phyloP scores from a whole-genome alignment of 768 basidiomycete species.

The Amanita muscaria region DNA sequence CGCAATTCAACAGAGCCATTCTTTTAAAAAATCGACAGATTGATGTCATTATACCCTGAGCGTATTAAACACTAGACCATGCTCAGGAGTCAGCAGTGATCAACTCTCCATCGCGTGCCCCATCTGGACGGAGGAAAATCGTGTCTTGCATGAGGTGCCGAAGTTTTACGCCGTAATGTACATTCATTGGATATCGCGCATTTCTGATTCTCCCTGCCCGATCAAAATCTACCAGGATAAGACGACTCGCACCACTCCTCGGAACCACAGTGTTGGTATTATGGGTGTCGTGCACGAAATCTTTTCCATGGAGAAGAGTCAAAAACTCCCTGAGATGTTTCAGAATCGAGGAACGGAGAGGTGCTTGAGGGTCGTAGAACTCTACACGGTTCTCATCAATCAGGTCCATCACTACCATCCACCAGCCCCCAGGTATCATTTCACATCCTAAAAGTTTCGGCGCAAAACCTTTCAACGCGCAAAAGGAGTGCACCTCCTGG shows the following conservation, averaged over 20 bases:
- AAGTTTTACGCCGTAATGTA: background rate
- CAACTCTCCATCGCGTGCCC: slow-evolving; percentile 12
- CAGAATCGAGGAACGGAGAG: background rate
- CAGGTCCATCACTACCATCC: background rate
- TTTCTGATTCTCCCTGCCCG: slow-evolving; percentile 18
- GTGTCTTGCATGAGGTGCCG: too few relatives aligned
- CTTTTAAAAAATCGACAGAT: too few relatives aligned
- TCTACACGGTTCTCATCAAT: background rate
- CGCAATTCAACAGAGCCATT: too few relatives aligned
- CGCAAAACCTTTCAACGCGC: too few relatives aligned
- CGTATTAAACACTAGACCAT: too few relatives aligned
- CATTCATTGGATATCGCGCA: slow-evolving; percentile 13
- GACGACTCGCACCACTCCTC: background rate
- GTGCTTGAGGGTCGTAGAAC: too few relatives aligned
- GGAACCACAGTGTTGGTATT: slow-evolving; percentile 18
- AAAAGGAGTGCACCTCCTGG: too few relatives aligned
- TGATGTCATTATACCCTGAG: too few relatives aligned
- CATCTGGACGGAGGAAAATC: slow-evolving; percentile 16
- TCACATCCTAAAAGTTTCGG: too few relatives aligned
- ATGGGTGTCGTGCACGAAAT: slow-evolving; percentile 20
- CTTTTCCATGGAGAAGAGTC: slow-evolving; percentile 2
- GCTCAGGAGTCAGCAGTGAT: slow-evolving; percentile 14
- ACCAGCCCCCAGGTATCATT: background rate
- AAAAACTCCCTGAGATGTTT: background rate
- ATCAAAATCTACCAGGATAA: slow-evolving; percentile 21